These are phyloP conservation scores for Lophium mytilinum DNA, from an alignment of 495 filamentous ascomycete genomes.

Conservation along the genomic window DNA sequence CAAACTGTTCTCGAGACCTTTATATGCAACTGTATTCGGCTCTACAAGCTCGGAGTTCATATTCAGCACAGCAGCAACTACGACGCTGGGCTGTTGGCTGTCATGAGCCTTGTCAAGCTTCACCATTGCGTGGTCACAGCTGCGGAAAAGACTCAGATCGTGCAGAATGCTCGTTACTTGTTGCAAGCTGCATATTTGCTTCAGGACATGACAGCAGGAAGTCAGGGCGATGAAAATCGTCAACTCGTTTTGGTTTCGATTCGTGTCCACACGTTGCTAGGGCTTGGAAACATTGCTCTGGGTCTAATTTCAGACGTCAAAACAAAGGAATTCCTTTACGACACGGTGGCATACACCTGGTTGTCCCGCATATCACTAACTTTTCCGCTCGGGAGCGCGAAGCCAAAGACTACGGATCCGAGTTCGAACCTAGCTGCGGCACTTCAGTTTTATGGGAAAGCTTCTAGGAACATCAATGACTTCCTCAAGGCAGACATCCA, in stretches of 20 bases:
- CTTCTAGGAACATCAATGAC: slow-evolving; percentile 5
- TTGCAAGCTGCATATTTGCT: slow-evolving; percentile 11
- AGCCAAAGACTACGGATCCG: background rate
- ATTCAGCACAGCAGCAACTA: background rate
- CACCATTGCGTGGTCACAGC: background rate
- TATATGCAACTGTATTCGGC: background rate
- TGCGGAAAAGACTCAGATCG: background rate
- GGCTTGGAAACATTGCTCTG: slow-evolving; percentile 9
- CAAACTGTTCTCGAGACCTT: background rate
- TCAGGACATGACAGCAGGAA: background rate
- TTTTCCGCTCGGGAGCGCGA: background rate
- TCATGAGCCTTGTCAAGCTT: slow-evolving; percentile 8
- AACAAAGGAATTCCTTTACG: slow-evolving; percentile 18
- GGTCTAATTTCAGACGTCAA: background rate
- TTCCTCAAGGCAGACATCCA: slow-evolving; percentile 14
- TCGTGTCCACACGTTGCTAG: slow-evolving; percentile 10
- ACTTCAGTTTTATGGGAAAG: slow-evolving; percentile 7
- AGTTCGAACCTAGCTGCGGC: slow-evolving; percentile 4
- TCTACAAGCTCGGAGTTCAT: slow-evolving; percentile 3
- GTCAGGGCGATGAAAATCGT: slow-evolving; percentile 7
- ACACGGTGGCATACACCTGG: slow-evolving; percentile 11
- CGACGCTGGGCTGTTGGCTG: slow-evolving; percentile 4
- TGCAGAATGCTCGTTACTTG: background rate
- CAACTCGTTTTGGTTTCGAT: slow-evolving; percentile 12
- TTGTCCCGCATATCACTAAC: slow-evolving; percentile 12